Evolutionary conservation across 495 filamentous ascomycete genomes (phyloP).

Genomic region (Trypethelium eluteriae): DNA sequence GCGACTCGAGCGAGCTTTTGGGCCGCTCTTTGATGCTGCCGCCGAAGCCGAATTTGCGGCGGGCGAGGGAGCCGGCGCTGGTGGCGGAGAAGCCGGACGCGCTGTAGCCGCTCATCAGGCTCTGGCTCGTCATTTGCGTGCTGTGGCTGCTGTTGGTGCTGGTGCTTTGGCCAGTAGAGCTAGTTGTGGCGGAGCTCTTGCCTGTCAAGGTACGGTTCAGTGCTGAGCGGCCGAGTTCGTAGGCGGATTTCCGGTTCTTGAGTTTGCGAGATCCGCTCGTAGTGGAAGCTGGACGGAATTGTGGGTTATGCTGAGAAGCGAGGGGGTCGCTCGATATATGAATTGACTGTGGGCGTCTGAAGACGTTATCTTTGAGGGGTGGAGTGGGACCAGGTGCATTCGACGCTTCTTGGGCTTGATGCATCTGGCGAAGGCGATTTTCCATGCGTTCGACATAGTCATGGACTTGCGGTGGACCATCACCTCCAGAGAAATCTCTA

Average conservation of each 20-base stretch:
- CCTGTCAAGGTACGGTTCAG: conserved; percentile 76
- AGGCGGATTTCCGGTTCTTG: conserved; percentile 67
- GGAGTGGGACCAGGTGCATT: conserved; percentile 35
- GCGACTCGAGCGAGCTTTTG: conserved; percentile 45
- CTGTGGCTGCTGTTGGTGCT: conserved; percentile 64
- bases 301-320: conserved; percentile 37
- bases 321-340: conserved; percentile 43
- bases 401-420: conserved; percentile 42
- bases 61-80: conserved; percentile 83
- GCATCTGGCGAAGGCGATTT: conserved; percentile 63
- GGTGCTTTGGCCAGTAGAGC: conserved; percentile 62
- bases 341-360: conserved; percentile 45
- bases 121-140: conserved; percentile 70
- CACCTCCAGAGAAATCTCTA: conserved; percentile 19
- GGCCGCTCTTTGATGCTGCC: conserved; percentile 43
- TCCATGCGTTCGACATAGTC: conserved; percentile 91
- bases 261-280: conserved; percentile 37
- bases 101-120: conserved; percentile 86
- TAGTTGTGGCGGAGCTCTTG: conserved; percentile 70
- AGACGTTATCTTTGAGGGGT: conserved; percentile 43
- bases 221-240: conserved; percentile 64
- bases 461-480: conserved; percentile 60
- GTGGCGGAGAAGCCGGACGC: conserved; percentile 89
- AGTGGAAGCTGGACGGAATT: conserved; percentile 24
- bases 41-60: conserved; percentile 47